phyloP scores from a whole-genome alignment of 768 basidiomycete species.

The Termitomyces sp. region DNA sequence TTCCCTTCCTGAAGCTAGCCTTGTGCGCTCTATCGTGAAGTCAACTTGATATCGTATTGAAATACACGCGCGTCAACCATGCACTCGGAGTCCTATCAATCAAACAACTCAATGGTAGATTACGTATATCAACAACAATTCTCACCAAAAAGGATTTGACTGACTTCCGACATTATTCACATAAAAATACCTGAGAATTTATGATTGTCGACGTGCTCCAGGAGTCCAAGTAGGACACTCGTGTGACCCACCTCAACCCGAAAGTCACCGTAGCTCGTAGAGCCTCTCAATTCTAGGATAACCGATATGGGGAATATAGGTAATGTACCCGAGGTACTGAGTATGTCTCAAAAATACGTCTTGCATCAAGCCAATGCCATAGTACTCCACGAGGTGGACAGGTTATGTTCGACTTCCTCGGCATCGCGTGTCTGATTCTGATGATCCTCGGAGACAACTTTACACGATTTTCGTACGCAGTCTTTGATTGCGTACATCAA shows the following conservation, averaged over 20 bases:
- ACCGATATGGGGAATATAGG: background rate
- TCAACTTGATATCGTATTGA: background rate
- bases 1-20: background rate
- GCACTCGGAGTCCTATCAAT: background rate
- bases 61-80: background rate
- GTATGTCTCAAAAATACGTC: background rate
- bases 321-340: constrained; percentile 1
- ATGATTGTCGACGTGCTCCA: background rate
- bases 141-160: background rate
- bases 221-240: background rate
- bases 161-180: background rate
- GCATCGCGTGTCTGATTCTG: background rate
- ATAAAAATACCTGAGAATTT: background rate
- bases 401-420: background rate
- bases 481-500: background rate
- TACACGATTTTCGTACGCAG: background rate
- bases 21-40: background rate
- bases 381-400: background rate
- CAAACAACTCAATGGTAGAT: background rate
- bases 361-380: background rate
- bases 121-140: background rate
- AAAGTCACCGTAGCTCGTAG: background rate
- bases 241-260: constrained; percentile 4
- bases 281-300: background rate
- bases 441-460: constrained; percentile 1